Evolutionary conservation across 441 rosid genomes (phyloP), one percentile per base, ranked within the genome.

Genomic region (Melastoma candidum): DNA sequence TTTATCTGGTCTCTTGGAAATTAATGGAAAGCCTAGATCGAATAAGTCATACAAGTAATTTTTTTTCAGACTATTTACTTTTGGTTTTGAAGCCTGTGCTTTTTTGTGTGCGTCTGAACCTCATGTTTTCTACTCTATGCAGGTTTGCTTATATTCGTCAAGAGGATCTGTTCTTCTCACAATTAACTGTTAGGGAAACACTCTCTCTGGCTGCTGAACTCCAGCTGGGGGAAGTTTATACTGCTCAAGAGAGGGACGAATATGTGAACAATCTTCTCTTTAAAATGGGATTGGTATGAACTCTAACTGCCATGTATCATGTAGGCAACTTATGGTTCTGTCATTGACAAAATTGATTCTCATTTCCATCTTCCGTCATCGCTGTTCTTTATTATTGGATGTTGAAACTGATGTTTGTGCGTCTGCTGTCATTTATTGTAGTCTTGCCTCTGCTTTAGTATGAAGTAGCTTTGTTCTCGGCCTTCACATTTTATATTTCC

Each of bases 111-210:
- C 0, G 9, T 58, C 9, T 11, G 47, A 4, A 39, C 8, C 12
- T 54, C 49, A 44, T 22, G 25, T 12, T 55, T 7, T 6, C 32
- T 53, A 55, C 12, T 57, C 62, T 70, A 53, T 65, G 56, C 80
- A 90, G 98, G 80, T 70, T 73, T 79, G 98, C 96, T 26, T 87
- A 65, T 69, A 90, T 87, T 73, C 78, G 94, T 57, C 98, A 87
- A 70, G 98, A 92, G 63, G 96, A 92, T 75, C 79, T 92, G 53
- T 87, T 92, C 74, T 92, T 85, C 81, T 87, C 95, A 1, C 98
- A 92, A 79, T 74, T 92, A 67, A 85, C 95, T 2, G 98, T 85
- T 48, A 73, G 95, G 64, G 98, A 92, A 72, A 92, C 95, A 0
- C 81, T 92, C 32, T 79, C 95, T 66, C 76, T 92, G 49, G 95